Evolutionary conservation across 148 eudicot genomes (phyloP), one percentile per base, ranked within the genome.

Genomic region (Chenopodium album): DNA sequence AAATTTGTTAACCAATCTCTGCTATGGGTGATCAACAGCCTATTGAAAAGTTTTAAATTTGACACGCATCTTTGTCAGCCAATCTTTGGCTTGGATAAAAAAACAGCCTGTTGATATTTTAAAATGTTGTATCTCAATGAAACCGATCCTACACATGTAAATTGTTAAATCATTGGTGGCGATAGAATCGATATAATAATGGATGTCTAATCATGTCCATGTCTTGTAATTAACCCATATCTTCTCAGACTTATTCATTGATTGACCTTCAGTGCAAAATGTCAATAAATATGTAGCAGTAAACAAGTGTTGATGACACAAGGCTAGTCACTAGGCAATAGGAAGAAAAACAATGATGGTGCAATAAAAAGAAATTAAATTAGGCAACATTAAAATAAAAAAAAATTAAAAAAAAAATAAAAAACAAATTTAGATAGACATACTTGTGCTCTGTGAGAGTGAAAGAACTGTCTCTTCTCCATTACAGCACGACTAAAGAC

Each of bases 391-490:
- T 9, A 19, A 54, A 44, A 26, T 26, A 26, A 70, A 32, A 79
- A 79, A 7, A 3, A 66, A 73, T 23, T 16, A 13, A 46, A 31
- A 60, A 69, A 2, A 1, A 48, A 11, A 48, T 11, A 48, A 2
- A 62, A 31, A 76, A 70, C 20, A 13, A 67, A 69, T 5, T 63
- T 37, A 77, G 59, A 72, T 59, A 10, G 26, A 59, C 48, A 82
- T 81, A 95, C 99, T 94, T 96, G 98, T 64, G 99, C 98, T 87
- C 99, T 88, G 76, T 96, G 99, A 10, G 99, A 96, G 84, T 96
- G 99, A 87, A 92, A 96, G 90, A 96, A 96, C 87, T 90, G 97
- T 62, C 97, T 87, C 87, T 90, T 96, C 86, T 92, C 97, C 90
- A 94, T 78, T 79, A 92, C 90, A 47, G 90, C 88, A 86, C 99